Percentiles rank a stretch among this genome's conserved stretches.
Evolutionary conservation across 2,329 filamentous ascomycete genomes (phyloP).

Genomic region (Pezicula carpinea): DNA sequence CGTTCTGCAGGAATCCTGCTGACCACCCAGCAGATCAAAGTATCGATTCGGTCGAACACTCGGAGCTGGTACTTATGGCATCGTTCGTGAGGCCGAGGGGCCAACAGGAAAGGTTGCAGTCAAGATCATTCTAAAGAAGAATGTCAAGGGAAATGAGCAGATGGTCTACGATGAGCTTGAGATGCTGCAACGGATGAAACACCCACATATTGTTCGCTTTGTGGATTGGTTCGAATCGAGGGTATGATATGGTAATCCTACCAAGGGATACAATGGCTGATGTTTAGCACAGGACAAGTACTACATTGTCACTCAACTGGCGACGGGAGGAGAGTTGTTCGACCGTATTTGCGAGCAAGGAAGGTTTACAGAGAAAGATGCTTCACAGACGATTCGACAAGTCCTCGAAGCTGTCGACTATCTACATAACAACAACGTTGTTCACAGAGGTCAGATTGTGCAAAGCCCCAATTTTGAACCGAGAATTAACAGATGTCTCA

Average conservation of each 20-base stretch:
- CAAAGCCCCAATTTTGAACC: not conserved
- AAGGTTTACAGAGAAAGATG: conserved; percentile 96
- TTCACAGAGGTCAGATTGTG: conserved; percentile 70
- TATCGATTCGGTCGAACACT: conserved; percentile 92
- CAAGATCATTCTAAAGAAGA: conserved; percentile 99
- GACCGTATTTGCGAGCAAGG: conserved; percentile 97
- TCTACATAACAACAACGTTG: conserved; percentile 89
- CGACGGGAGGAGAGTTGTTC: conserved; percentile 93
- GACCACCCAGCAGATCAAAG: conserved; percentile 54
- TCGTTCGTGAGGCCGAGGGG: conserved; percentile 90
- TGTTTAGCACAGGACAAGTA: conserved; percentile 76
- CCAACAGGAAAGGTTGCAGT: conserved; percentile 83
- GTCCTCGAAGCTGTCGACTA: conserved; percentile 92
- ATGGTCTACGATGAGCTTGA: conserved; percentile 98
- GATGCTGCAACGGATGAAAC: conserved; percentile 85
- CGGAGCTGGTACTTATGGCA: conserved; percentile 95
- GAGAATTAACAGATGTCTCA: conserved; percentile 33
- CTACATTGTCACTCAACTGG: conserved; percentile 96
- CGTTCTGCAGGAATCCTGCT: conserved; percentile 12
- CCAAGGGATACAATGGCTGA: conserved; percentile 1
- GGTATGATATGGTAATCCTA: conserved; percentile 44
- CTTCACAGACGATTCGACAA: conserved; percentile 87
- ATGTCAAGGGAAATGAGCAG: conserved; percentile 94
- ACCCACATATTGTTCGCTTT: conserved; percentile 95
- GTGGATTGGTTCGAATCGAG: conserved; percentile 99